phyloP scores from a whole-genome alignment of 768 basidiomycete genomes.

The Agrocybe praecox region DNA sequence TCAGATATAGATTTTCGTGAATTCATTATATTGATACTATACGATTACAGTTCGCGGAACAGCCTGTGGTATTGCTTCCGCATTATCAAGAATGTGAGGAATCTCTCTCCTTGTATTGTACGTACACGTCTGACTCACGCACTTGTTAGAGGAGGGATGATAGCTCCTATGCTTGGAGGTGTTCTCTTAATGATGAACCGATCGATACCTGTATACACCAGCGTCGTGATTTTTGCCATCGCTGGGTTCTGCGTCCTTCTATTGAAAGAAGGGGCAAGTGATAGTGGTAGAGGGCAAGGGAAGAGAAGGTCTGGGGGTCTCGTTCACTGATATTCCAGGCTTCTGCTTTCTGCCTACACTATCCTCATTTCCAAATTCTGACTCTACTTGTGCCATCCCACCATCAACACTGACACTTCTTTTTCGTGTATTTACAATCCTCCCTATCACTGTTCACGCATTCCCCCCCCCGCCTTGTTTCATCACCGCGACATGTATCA shows the following conservation, averaged over 20 bases:
- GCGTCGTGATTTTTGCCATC: conserved; percentile 64
- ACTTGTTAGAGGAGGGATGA: conserved; percentile 77
- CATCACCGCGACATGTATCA: too few species aligned
- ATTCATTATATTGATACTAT: not conserved
- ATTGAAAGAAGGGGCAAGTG: conserved; percentile 53
- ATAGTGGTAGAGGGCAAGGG: conserved; percentile 22
- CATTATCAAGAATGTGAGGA: conserved; percentile 79
- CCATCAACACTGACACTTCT: too few species aligned
- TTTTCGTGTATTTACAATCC: too few species aligned
- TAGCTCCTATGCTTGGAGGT: conserved; percentile 82
- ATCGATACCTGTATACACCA: conserved; percentile 77
- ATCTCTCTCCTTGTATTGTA: not conserved
- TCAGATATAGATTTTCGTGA: not conserved
- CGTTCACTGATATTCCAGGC: not conserved
- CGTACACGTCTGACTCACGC: not conserved
- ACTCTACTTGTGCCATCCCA: too few species aligned
- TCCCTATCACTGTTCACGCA: too few species aligned
- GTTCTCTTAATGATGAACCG: conserved; percentile 65
- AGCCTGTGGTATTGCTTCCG: conserved; percentile 86
- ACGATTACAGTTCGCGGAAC: conserved; percentile 73
- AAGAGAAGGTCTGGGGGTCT: conserved; percentile 5
- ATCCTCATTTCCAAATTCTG: not conserved
- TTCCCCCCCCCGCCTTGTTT: too few species aligned
- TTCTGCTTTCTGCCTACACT: not conserved
- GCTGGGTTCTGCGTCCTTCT: conserved; percentile 66